These are phyloP conservation scores for Fraxinus dipetala DNA, from an alignment of 305 asterid genomes.

Conservation along the genomic window DNA sequence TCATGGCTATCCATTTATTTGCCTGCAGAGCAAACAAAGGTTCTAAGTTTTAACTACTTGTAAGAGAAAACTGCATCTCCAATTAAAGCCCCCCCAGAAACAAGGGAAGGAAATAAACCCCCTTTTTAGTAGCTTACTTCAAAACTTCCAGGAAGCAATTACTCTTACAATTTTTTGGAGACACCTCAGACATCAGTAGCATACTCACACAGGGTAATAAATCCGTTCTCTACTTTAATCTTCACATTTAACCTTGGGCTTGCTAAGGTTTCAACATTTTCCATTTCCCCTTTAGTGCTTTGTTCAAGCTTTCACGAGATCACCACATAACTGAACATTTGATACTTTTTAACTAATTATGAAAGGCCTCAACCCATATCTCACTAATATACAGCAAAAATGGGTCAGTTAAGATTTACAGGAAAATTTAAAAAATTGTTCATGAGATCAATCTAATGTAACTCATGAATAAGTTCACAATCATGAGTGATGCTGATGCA, in stretches of 20 bases:
- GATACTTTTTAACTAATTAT: not conserved
- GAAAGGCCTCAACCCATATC: not conserved
- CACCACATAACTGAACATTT: not conserved
- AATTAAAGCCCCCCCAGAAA: not conserved
- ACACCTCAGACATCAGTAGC: not conserved
- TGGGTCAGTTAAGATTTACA: not conserved
- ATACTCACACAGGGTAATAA: not conserved
- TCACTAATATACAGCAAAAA: not conserved
- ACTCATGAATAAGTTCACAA: not conserved
- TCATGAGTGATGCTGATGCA: not conserved
- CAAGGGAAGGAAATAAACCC: not conserved
- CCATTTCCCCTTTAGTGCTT: not conserved
- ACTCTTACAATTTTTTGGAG: not conserved
- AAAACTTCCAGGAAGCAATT: not conserved
- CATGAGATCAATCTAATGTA: not conserved
- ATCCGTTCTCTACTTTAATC: not conserved
- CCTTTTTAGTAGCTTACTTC: not conserved
- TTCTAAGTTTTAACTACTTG: constrained; percentile 2
- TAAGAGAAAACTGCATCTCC: not conserved
- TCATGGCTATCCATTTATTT: constrained; percentile 33
- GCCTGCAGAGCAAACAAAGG: constrained; percentile 14
- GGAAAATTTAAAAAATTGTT: not conserved
- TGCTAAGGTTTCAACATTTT: not conserved
- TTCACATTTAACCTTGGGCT: not conserved
- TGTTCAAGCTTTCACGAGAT: not conserved